Percentiles rank a stretch among this genome's conserved stretches.
Conservation (phyloP, 2,329 filamentous ascomycete genomes). For the Colletotrichum sp. region DNA sequence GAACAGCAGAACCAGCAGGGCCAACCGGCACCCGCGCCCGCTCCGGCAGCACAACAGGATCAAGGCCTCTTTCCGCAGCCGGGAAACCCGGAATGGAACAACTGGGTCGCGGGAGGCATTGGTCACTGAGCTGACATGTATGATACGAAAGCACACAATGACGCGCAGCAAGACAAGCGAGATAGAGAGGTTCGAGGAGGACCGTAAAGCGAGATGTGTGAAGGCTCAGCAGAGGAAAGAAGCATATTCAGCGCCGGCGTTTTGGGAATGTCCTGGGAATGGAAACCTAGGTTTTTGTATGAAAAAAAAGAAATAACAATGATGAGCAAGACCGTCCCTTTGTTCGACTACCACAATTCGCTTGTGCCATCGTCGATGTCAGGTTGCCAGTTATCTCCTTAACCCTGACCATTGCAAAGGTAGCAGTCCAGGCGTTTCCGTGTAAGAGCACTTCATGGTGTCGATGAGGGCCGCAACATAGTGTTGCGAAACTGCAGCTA, state of each 20-base stretch:
- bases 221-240: neutral
- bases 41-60: constrained; percentile 27
- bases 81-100: constrained; percentile 70
- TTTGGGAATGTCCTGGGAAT: neutral
- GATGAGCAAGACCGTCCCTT: neutral
- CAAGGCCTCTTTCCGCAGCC: constrained; percentile 53
- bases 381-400: neutral
- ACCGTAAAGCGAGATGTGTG: neutral
- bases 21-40: constrained; percentile 29
- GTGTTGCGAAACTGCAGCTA: no score
- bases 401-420: neutral
- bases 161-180: neutral
- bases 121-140: constrained; percentile 51
- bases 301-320: neutral
- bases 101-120: constrained; percentile 69
- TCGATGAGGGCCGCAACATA: neutral
- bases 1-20: constrained; percentile 27
- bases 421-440: neutral
- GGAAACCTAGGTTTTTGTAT: neutral
- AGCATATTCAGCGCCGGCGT: constrained; percentile 17
- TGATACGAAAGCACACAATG: neutral
- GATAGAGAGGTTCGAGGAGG: neutral
- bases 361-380: neutral
- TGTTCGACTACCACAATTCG: neutral
- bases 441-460: neutral